Evolutionary conservation across 176 grass and related monocot genomes (phyloP).

Genomic region (Thinopyrum elongatum): DNA sequence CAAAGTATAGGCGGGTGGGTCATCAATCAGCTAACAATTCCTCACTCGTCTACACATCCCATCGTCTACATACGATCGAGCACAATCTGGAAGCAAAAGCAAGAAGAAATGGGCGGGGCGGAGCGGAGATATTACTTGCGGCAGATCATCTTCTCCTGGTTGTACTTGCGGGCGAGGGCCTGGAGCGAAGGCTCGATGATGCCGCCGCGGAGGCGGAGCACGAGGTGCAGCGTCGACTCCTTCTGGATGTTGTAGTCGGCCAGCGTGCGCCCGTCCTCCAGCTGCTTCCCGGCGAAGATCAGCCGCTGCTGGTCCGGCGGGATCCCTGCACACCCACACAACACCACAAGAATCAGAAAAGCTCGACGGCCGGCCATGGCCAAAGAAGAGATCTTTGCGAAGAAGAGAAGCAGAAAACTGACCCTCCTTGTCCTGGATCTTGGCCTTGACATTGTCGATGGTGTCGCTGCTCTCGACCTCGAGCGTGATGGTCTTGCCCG

Average conservation of each 20-base stretch:
- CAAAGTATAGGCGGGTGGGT: conserved; percentile 39
- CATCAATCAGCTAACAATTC: neutral
- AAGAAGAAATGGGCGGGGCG: no score
- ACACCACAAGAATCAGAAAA: no score
- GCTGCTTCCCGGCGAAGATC: conserved; percentile 95
- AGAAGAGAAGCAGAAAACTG: neutral
- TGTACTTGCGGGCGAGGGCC: conserved; percentile 95
- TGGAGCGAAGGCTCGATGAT: conserved; percentile 87
- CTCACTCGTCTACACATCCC: neutral
- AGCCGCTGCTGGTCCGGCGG: conserved; percentile 94
- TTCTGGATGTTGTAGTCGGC: conserved; percentile 99
- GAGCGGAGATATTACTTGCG: conserved; percentile 45
- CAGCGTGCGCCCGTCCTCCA: conserved; percentile 82
- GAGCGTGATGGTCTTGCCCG: conserved; percentile 96
- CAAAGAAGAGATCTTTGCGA: neutral
- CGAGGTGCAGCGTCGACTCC: conserved; percentile 87
- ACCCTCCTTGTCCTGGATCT: conserved; percentile 99
- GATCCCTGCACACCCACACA: conserved; percentile 40
- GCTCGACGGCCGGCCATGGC: no score
- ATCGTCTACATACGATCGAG: fast-evolving
- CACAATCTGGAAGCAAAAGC: neutral
- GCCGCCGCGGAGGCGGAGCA: conserved; percentile 81
- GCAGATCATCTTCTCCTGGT: conserved; percentile 94
- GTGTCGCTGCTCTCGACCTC: conserved; percentile 99
- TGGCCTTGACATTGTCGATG: conserved; percentile 97